A percentile compares a stretch with the other conserved stretches of the same genome.
Evolutionary conservation across 768 basidiomycete species (phyloP).

Genomic region (Sistotremastrum suecicum): DNA sequence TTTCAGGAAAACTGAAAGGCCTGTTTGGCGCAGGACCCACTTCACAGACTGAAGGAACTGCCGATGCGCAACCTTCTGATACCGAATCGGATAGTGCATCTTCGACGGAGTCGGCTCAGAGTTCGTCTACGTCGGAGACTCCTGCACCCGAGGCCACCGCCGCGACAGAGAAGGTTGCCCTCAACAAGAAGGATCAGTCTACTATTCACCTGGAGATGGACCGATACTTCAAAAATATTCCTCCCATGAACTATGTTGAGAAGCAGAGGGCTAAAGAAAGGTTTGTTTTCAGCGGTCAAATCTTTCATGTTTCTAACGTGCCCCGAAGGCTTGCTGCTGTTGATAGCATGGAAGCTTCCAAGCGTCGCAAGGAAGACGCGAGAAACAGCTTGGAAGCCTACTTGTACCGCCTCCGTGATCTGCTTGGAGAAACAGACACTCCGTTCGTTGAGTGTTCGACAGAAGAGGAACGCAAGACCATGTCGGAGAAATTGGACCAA

Average conservation of each 20-base stretch:
- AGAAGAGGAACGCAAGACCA: constrained; percentile 47
- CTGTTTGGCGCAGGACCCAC: constrained; percentile 59
- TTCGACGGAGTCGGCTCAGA: constrained; percentile 17
- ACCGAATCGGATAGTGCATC: constrained; percentile 22
- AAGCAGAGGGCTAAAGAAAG: constrained; percentile 61
- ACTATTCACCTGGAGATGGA: constrained; percentile 58
- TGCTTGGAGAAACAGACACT: constrained; percentile 44
- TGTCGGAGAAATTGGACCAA: constrained; percentile 55
- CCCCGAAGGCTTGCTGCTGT: constrained; percentile 56
- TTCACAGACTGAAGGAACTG: constrained; percentile 17
- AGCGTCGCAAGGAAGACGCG: constrained; percentile 74
- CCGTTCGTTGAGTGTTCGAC: constrained; percentile 84
- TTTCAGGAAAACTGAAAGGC: constrained; percentile 69
- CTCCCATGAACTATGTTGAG: constrained; percentile 64
- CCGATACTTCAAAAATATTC: constrained; percentile 46
- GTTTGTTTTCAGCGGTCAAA: constrained; percentile 26
- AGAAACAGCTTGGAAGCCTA: constrained; percentile 86
- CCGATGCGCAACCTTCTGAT: constrained; percentile 7
- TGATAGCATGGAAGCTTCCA: constrained; percentile 63
- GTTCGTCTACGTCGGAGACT: constrained; percentile 16
- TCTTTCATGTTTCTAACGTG: not conserved
- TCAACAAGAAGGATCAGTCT: constrained; percentile 30
- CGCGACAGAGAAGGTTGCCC: constrained; percentile 21
- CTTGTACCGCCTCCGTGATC: constrained; percentile 79
- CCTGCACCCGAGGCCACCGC: constrained; percentile 20